Base-by-base conservation (phyloP, 192 early-diverging fungal genomes). In the Obelidium mucronatum region DNA sequence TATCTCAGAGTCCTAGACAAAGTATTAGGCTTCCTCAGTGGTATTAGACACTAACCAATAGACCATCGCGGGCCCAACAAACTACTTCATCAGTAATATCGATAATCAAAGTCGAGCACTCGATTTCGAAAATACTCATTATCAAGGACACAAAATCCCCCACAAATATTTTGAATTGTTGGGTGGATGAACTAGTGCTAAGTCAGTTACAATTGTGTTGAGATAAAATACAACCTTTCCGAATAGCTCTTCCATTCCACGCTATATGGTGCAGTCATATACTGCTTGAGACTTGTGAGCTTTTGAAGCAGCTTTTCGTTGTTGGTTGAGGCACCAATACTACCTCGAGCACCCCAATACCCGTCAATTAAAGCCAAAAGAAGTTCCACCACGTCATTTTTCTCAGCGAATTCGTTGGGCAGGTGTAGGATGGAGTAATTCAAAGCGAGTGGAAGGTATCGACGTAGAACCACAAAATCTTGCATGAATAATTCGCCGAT, bases 391-490 rank as follows among this genome's bases (percentile, higher is more conserved):
- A 73, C 59, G 4, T 72, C 78, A n/a, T 58, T 63, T 2, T 61
- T 59, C 17, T 82, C 83, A 13, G 74, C 58, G 2, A 83, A 66
- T 26, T 56, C 40, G 1, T 48, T 67, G 2, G 82, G 79, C 51
- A 83, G 73, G 40, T 85, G 55, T 39, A 86, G 40, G 26, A 84
- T 24, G 11, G 83, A 59, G 72, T 85, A 86, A 60, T 84, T 86
- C 52, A 86, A 30, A 26, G 86, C 54, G 2, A 82, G 61, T 1
- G 85, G 74, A 15, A 86, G 55, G 63, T 86, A 78, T 19, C 67
- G 35, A n/a, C 73, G 53, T 13, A 86, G 63, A 17, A 40, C 68
- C 17, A 40, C 68, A 61, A 77, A 83, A 24, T 83, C 77, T 15
- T 86, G 85, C 11, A 82, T 58, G 19, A 85, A 58, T 19, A 86